phyloP scores from a whole-genome alignment of 352 stramenopile genomes.

The Globisporangium okanoganense region DNA sequence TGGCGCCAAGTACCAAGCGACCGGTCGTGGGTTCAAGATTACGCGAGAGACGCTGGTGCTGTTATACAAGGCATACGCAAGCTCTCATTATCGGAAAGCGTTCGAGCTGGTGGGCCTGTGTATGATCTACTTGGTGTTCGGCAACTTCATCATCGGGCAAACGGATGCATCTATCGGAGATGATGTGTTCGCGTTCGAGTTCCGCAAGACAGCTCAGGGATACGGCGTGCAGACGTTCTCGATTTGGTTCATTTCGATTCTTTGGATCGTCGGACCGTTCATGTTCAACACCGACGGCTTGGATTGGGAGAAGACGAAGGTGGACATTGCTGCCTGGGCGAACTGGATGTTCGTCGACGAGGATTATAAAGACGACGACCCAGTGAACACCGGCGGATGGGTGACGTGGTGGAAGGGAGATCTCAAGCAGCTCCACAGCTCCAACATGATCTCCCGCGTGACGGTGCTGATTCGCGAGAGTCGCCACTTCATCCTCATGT shows the following conservation, averaged over 20 bases:
- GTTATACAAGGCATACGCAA: conserved; percentile 72
- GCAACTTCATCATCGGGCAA: conserved; percentile 66
- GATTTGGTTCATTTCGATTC: conserved; percentile 73
- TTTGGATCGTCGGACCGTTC: conserved; percentile 66
- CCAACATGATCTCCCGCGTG: conserved; percentile 62
- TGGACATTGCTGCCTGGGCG: conserved; percentile 55
- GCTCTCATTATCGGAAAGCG: conserved; percentile 70
- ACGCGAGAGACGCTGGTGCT: conserved; percentile 74
- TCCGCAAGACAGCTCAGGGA: conserved; percentile 59
- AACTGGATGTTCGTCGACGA: conserved; percentile 71
- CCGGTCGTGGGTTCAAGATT: conserved; percentile 81
- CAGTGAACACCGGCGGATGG: conserved; percentile 65
- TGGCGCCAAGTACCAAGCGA: conserved; percentile 74
- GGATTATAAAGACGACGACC: conserved; percentile 58
- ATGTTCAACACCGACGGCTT: conserved; percentile 82
- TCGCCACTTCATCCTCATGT: conserved; percentile 74
- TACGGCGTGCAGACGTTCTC: conserved; percentile 79
- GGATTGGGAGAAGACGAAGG: conserved; percentile 73
- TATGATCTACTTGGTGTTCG: conserved; percentile 61
- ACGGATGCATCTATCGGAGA: conserved; percentile 40
- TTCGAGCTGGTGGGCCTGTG: conserved; percentile 71
- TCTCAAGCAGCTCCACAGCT: conserved; percentile 53
- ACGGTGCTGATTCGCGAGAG: conserved; percentile 70
- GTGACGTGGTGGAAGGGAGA: conserved; percentile 72
- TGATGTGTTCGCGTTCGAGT: conserved; percentile 53